Percentiles rank a stretch among this genome's conserved stretches.
phyloP scores from a whole-genome alignment of 805 yeast species.

The Saccharomycopsis javanensis region DNA sequence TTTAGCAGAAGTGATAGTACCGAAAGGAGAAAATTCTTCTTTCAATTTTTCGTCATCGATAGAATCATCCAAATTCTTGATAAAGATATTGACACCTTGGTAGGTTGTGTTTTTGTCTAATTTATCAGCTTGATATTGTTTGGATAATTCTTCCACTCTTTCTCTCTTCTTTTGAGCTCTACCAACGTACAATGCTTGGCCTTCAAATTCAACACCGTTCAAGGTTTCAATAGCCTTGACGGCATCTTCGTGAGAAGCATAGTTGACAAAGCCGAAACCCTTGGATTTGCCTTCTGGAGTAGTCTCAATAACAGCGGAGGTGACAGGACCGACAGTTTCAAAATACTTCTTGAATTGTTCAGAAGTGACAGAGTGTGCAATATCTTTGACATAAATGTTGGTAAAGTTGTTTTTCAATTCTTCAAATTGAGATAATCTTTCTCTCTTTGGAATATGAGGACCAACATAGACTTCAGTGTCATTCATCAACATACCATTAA shows the following conservation, averaged over 20 bases:
- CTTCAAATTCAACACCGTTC: conserved; percentile 77
- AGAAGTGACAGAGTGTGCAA: conserved; percentile 59
- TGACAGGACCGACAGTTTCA: conserved; percentile 63
- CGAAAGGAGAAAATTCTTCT: conserved; percentile 89
- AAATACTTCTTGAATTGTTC: conserved; percentile 68
- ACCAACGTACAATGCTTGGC: conserved; percentile 86
- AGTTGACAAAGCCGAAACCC: conserved; percentile 96
- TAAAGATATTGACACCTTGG: conserved; percentile 95
- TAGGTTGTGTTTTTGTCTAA: conserved; percentile 86
- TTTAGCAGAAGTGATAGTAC: conserved; percentile 90
- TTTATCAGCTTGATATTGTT: conserved; percentile 86
- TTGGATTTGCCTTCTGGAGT: conserved; percentile 82
- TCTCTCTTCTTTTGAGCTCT: conserved; percentile 99
- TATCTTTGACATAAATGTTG: conserved; percentile 90
- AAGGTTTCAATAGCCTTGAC: conserved; percentile 84
- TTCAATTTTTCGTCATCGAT: conserved; percentile 84
- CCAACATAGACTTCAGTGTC: conserved; percentile 95
- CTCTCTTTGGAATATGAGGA: conserved; percentile 84
- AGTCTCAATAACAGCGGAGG: conserved; percentile 71
- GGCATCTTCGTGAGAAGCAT: conserved; percentile 78
- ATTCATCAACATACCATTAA: conserved; percentile 96
- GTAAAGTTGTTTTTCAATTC: conserved; percentile 89
- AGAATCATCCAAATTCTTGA: conserved; percentile 92
- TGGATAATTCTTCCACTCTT: conserved; percentile 91
- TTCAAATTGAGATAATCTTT: conserved; percentile 88